Base-by-base conservation (phyloP, 2,329 filamentous ascomycete species). In the Helicocarpus griseus region DNA sequence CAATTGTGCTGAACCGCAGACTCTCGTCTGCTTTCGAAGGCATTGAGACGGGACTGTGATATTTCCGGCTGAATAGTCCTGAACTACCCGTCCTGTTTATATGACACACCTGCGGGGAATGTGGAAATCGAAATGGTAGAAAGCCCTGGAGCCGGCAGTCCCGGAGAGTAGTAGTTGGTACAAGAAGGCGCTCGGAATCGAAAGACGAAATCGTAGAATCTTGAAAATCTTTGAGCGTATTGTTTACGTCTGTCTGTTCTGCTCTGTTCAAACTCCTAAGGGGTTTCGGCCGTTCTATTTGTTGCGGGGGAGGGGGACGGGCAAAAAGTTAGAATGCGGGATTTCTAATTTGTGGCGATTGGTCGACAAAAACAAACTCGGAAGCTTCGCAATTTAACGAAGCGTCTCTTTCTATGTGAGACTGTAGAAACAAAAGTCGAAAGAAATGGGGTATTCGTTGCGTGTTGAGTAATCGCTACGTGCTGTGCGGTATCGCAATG, bases 1-100 rank as follows among this genome's bases (percentile, higher is more conserved):
- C 69, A 54, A 72, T 70, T 29, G 69, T 65, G 54, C 70, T 66
- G 49, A 72, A 71, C 53, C 65, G 62, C 31, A 67, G 63, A 44
- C 56, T 58, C 26, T 62, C 55, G 33, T 68, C 63, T 52, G 61
- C 58, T 51, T 64, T 60, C 17, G 65, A 64, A 54, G 66, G 63
- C 68, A 71, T 70, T 61, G 44, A 46, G 35, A 21, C 26, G 43
- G 41, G 9, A 35, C 29, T 33, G 9, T 22, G 21, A n/a, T n/a
- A n/a, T 6, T 8, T 41, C 22, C 17, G 21, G 13, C 21, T 28
- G 13, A 43, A 14, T 35, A 29, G 17, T 7, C n/a, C n/a, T 14
- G 8, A 22, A 21, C 7, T 40, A 3, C 5, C 9, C 7, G 29
- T 14, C 26, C 8, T 24, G 41, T 17, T 17, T 6, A 44, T 29